These are phyloP conservation scores for Albizia julibrissin DNA, from an alignment of 306 rosid genomes.

Conservation along the genomic window DNA sequence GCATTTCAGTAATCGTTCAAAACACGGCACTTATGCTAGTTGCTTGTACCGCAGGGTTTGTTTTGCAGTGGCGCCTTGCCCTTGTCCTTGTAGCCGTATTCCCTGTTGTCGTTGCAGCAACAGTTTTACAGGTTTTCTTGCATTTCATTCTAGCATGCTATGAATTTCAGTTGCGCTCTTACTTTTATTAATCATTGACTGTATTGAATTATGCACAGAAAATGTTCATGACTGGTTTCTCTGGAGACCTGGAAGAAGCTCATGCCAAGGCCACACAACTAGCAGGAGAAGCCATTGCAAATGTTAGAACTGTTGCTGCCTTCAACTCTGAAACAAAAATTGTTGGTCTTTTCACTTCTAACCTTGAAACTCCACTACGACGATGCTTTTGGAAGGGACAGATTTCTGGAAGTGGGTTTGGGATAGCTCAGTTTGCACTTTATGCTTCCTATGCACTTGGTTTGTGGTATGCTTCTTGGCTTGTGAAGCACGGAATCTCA, in stretches of 20 bases:
- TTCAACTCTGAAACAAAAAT: constrained; percentile 91
- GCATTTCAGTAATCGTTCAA: constrained; percentile 97
- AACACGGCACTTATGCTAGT: constrained; percentile 98
- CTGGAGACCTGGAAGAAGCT: constrained; percentile 92
- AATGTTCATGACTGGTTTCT: constrained; percentile 98
- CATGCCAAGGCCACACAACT: constrained; percentile 95
- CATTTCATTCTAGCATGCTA: constrained; percentile 6
- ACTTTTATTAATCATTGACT: background rate
- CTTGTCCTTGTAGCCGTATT: constrained; percentile 94
- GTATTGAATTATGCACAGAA: constrained; percentile 54
- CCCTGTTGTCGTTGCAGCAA: constrained; percentile 98
- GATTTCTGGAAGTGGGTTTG: constrained; percentile 95
- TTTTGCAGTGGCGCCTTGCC: constrained; percentile 98
- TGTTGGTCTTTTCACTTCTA: constrained; percentile 76
- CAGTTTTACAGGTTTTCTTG: constrained; percentile 82
- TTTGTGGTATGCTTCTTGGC: constrained; percentile 99
- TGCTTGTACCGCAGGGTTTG: constrained; percentile 98
- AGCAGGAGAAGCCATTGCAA: constrained; percentile 98
- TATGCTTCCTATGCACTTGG: constrained; percentile 97
- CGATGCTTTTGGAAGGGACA: constrained; percentile 99
- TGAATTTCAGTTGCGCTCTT: constrained; percentile 17
- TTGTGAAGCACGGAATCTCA: constrained; percentile 93
- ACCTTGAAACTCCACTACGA: constrained; percentile 75
- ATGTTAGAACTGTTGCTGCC: constrained; percentile 96
- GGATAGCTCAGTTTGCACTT: constrained; percentile 93